A percentile compares a stretch with the other conserved stretches of the same genome.
Evolutionary conservation across 2,329 filamentous ascomycete species (phyloP).

Genomic region (Fusarium xylarioides): DNA sequence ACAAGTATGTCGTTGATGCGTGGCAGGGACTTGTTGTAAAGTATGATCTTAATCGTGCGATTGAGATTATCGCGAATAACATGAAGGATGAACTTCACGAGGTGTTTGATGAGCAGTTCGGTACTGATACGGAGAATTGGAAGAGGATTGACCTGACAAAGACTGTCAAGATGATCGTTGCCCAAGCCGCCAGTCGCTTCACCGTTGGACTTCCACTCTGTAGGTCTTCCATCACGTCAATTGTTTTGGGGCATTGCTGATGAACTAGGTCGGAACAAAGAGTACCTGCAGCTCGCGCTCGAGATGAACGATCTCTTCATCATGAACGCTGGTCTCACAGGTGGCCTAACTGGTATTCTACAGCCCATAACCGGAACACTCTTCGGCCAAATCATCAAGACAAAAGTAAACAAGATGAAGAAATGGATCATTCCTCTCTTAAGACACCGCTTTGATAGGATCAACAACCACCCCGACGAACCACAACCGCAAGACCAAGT

Average conservation of each 20-base stretch:
- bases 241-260: background rate
- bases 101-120: conserved; percentile 49
- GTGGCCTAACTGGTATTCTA: conserved; percentile 44
- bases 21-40: conserved; percentile 51
- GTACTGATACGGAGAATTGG: conserved; percentile 47
- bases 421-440: conserved; percentile 40
- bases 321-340: conserved; percentile 45
- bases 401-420: conserved; percentile 41
- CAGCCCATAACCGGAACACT: conserved; percentile 46
- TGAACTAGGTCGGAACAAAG: conserved; percentile 44
- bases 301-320: conserved; percentile 47
- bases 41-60: conserved; percentile 46
- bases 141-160: conserved; percentile 45
- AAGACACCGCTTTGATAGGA: conserved; percentile 20
- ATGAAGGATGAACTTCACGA: conserved; percentile 49
- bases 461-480: conserved; percentile 12
- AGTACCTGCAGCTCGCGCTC: conserved; percentile 45
- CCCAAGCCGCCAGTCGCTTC: conserved; percentile 46
- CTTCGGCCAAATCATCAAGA: conserved; percentile 32
- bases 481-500: conserved; percentile 50
- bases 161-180: conserved; percentile 42
- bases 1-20: conserved; percentile 45
- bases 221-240: conserved; percentile 6
- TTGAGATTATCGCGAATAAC: conserved; percentile 47
- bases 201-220: conserved; percentile 47